phyloP scores from a whole-genome alignment of 176 grass and related monocot species.

The Carex scoparia region DNA sequence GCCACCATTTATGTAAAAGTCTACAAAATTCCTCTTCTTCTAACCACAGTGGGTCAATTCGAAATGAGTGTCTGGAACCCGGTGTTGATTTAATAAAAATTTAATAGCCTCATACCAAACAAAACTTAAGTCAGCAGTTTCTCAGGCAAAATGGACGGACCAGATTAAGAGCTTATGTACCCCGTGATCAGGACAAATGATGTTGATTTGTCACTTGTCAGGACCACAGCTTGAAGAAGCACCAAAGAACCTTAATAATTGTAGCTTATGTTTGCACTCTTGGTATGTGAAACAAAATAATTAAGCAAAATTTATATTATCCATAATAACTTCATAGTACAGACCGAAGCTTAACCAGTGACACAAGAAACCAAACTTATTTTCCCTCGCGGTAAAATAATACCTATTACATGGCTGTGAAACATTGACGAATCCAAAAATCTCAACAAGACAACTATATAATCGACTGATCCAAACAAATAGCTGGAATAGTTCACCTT shows the following conservation, averaged over 20 bases:
- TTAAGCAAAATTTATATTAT: background rate
- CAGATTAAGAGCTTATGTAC: too few species aligned
- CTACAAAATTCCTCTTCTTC: too few species aligned
- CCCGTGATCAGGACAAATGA: too few species aligned
- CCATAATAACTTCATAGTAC: background rate
- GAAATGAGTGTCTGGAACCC: too few species aligned
- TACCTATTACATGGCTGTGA: background rate
- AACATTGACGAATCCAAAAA: background rate
- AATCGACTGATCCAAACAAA: background rate
- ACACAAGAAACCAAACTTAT: background rate
- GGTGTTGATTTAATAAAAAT: too few species aligned
- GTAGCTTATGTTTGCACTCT: background rate
- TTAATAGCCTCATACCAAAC: too few species aligned
- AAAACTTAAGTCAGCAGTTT: too few species aligned
- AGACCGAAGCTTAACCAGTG: background rate
- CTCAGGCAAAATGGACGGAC: too few species aligned
- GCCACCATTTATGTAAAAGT: too few species aligned
- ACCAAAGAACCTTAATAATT: background rate
- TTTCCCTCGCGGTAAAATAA: background rate
- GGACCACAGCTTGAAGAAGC: background rate
- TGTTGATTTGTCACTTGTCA: too few species aligned
- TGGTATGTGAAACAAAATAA: background rate
- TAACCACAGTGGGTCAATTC: too few species aligned
- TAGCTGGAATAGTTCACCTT: background rate
- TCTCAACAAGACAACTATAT: slow-evolving; percentile 6